Base-by-base conservation (phyloP, 345 rosid species). In the Populus pruinosa region DNA sequence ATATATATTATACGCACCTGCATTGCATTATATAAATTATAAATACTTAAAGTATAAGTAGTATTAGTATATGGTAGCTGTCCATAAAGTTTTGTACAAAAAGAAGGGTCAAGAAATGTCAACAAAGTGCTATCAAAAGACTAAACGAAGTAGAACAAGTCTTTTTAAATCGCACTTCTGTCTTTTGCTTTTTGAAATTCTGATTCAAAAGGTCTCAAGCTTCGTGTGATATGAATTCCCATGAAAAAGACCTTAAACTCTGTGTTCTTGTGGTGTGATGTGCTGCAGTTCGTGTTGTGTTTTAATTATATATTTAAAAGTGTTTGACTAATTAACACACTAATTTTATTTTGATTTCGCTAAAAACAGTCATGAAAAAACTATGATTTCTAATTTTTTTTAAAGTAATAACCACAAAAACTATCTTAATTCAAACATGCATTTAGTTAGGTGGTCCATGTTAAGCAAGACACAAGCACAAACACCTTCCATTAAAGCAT, bases 401-500 rank as follows among this genome's bases (percentile, higher is more conserved):
- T 33, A 33, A 33, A 4, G 0, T 33, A 33, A 33, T 33, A 33
- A 33, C 5, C 36, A 33, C 36, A 33, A 33, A 33, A 33, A 33
- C 5, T 33, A 33, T 33, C 36, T 33, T 33, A 33, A 33, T 33
- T 33, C 43, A 39, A 41, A 41, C 44, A 41, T 2, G 3, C 13
- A 10, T 33, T 56, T 27, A 41, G 9, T n/a, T 27, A 25, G 16
- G 39, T 56, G 79, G 86, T 81, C 79, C 85, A 75, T 81, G 79
- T 55, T 75, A 12, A 68, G 74, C 75, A 75, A 75, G 78, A 61
- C 21, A 8, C 23, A 33, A 61, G 39, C 59, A 4, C 59, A 64
- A 62, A 69, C 23, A 31, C 55, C 33, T 65, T 69, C 69, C 21
- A 36, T 76, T 78, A 83, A 84, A 84, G 84, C 87, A 73, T 80